These are phyloP conservation scores for Pseudogymnoascus sp. DNA, from an alignment of 2,329 filamentous ascomycete species.

Conservation along the genomic window DNA sequence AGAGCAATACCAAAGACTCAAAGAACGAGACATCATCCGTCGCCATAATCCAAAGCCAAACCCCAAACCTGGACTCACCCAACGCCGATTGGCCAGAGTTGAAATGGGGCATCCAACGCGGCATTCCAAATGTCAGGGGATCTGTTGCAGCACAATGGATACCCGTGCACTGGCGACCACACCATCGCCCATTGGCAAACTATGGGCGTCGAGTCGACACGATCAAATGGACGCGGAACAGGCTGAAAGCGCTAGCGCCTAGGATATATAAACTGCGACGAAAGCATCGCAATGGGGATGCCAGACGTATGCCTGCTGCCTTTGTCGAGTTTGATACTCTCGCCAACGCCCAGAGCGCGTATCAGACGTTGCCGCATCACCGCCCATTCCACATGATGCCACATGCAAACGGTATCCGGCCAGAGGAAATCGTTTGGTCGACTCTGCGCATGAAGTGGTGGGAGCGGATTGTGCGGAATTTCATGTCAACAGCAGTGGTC, in stretches of 20 bases:
- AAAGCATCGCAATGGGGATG: constrained; percentile 37
- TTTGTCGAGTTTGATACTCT: constrained; percentile 59
- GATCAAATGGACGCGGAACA: constrained; percentile 30
- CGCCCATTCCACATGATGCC: constrained; percentile 54
- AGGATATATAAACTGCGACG: constrained; percentile 26
- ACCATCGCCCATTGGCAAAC: constrained; percentile 30
- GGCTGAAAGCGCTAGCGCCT: constrained; percentile 25
- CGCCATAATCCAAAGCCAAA: not conserved
- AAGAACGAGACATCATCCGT: not conserved
- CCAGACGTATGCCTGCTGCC: constrained; percentile 46
- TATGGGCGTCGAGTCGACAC: constrained; percentile 30
- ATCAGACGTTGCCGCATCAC: constrained; percentile 56
- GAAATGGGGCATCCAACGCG: not conserved
- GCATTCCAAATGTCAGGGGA: constrained; percentile 26
- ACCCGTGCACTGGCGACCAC: constrained; percentile 23
- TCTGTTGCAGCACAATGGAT: constrained; percentile 31
- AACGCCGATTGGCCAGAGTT: not conserved
- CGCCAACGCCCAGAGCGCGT: constrained; percentile 53
- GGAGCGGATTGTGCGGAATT: constrained; percentile 47
- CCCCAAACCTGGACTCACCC: not conserved
- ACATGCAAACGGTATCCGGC: constrained; percentile 48
- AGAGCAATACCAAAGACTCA: not conserved
- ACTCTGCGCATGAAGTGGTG: constrained; percentile 56
- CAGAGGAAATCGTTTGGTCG: constrained; percentile 56
- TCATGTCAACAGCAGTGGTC: constrained; percentile 43